Base-by-base conservation (phyloP, 2,329 filamentous ascomycete genomes). In the Paecilomyces formosus region DNA sequence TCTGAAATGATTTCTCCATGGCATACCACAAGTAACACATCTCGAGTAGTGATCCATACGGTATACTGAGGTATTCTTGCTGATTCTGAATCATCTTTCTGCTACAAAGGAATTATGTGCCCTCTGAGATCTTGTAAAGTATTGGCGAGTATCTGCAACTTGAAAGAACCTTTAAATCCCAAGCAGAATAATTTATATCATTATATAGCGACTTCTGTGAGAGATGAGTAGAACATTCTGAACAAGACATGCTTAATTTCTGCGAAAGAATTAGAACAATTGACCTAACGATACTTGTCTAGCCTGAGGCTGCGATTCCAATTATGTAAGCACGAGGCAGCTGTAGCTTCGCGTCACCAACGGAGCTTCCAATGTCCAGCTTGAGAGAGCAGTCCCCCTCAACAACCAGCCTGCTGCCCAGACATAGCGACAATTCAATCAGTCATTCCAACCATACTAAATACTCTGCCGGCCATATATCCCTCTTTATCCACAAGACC, bases 251-350 rank as follows among this genome's bases (percentile, higher is more conserved):
- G 39, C n/a, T 21, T 45, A n/a, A 45, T 18, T 15, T 39, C n/a
- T 9, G n/a, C 18, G 2, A 18, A 45, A 3, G 39, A 39, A 39
- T 39, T 26, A 26, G 24, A 26, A 26, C 6, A 26, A 26, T 26
- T 26, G 24, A 26, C 35, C 35, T 39, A 6, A 18, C 39, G 7
- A 45, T 45, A 18, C 5, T 8, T 15, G 3, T 24, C 12, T 56
- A 54, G 50, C 54, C 39, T 49, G 54, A 63, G 59, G 50, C 50
- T 22, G 50, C 21, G 12, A 62, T 67, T 39, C 3, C 3, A 28
- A 61, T 73, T 72, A 72, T 61, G 64, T 73, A 72, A 73, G 66
- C 70, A 33, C 53, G 64, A 74, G 72, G 71, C 70, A 74, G 68
- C 71, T 72, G 62, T 66, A 68, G 64, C 66, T 70, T 63, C 70